Evolutionary conservation across 2,329 filamentous ascomycete genomes (phyloP), one percentile per base, ranked within the genome.

Genomic region (Pseudocercospora fijiensis): DNA sequence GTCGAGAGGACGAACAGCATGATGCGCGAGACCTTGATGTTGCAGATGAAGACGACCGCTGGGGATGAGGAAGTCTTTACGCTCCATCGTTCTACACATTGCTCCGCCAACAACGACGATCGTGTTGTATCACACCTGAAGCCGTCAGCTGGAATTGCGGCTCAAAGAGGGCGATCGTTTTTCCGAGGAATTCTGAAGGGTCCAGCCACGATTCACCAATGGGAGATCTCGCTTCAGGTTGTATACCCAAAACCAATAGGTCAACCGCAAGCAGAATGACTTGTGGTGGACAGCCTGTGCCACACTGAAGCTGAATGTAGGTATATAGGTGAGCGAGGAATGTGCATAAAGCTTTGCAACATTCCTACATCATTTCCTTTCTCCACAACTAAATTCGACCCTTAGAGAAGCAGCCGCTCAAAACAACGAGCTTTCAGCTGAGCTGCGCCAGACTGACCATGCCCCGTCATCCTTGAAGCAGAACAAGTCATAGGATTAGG

Each of bases 361-460:
- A 27, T 26, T 53, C 24, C 26, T 13, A n/a, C 26, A 53, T 53
- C 24, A 26, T 53, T 26, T 27, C 11, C 2, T 28, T 53, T 28
- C 11, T 13, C 22, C 67, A 10, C 61, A 65, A 57, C 65, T 69
- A 18, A 52, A 37, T 33, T 60, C 56, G 9, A 62, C 60, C 13
- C 60, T 69, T 16, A 59, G 57, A 30, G 62, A 71, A 58, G 69
- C 70, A 11, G 61, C 69, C 13, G 60, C 65, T 22, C 67, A 67
- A 30, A 76, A 76, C 56, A 52, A 53, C 37, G 66, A 80, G 41
- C 77, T 86, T 2, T 77, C 85, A 7, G 67, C 73, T 33, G 78
- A 78, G 11, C 77, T 87, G 26, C 73, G 78, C 20, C 74, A 82
- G 57, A 84, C 83, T 1, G 80, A 84, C 67, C 79, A 84, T 68